phyloP scores from a whole-genome alignment of 768 basidiomycete species.

The Collybiopsis luxurians region DNA sequence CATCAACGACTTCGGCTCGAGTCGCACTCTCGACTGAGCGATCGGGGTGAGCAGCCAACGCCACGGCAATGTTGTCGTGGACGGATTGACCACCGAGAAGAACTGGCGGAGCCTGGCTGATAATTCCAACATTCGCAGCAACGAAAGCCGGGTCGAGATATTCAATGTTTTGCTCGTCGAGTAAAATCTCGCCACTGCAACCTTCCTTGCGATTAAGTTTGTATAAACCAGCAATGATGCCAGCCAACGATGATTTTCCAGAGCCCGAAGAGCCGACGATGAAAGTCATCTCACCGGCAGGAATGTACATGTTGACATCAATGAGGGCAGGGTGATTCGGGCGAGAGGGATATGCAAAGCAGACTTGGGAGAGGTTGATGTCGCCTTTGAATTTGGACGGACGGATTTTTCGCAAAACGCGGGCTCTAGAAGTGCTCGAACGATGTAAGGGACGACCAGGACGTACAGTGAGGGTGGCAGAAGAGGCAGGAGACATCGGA shows the following conservation, averaged over 20 bases:
- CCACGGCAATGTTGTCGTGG: constrained; percentile 86
- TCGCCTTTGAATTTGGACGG: constrained; percentile 71
- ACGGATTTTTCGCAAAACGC: constrained; percentile 56
- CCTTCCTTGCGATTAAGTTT: constrained; percentile 30
- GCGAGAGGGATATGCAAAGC: constrained; percentile 74
- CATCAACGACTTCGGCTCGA: constrained; percentile 70
- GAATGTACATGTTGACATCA: constrained; percentile 64
- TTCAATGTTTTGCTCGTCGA: constrained; percentile 81
- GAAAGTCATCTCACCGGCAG: constrained; percentile 72
- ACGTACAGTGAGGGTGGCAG: constrained; percentile 3
- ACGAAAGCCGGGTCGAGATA: constrained; percentile 73
- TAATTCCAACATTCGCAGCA: constrained; percentile 66
- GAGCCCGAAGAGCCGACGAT: constrained; percentile 78
- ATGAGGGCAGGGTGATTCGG: constrained; percentile 56
- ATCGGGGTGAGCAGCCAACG: constrained; percentile 36
- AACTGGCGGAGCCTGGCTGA: constrained; percentile 62
- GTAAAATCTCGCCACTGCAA: constrained; percentile 56
- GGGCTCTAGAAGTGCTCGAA: background rate
- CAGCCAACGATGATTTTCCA: constrained; percentile 72
- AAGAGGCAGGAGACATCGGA: constrained; percentile 32
- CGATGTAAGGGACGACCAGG: constrained; percentile 14
- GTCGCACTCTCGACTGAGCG: constrained; percentile 49
- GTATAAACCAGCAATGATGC: constrained; percentile 73
- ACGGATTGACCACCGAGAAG: constrained; percentile 79
- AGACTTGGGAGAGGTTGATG: constrained; percentile 55